These are phyloP conservation scores for Graphium sp. DNA, from an alignment of 2,329 filamentous ascomycete genomes.

Conservation along the genomic window DNA sequence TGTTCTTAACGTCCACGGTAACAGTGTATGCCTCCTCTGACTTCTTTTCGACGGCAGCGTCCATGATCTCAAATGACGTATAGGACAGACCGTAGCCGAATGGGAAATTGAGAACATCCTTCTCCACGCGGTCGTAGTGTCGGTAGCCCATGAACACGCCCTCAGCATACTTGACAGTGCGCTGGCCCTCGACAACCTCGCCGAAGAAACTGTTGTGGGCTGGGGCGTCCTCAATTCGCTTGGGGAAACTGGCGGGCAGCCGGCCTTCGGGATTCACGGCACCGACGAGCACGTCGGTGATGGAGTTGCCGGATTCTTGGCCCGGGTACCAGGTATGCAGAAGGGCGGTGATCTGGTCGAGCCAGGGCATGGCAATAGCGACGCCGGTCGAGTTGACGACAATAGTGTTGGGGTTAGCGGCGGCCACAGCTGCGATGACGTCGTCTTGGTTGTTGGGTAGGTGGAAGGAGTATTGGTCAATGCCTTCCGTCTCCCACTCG, in stretches of 20 bases:
- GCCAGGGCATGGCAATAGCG: conserved; percentile 42
- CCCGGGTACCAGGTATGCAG: conserved; percentile 54
- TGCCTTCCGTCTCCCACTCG: conserved; percentile 30
- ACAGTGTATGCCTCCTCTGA: conserved; percentile 24
- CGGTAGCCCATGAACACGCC: conserved; percentile 54
- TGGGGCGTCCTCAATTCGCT: conserved; percentile 42
- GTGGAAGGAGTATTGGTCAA: conserved; percentile 56
- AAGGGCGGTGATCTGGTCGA: conserved; percentile 36
- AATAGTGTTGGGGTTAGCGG: conserved; percentile 39
- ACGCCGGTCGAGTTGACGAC: conserved; percentile 50
- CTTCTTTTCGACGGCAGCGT: conserved; percentile 18
- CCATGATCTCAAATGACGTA: conserved; percentile 38
- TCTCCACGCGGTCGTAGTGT: conserved; percentile 43
- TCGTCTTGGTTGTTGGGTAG: conserved; percentile 44
- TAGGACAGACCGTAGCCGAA: conserved; percentile 53
- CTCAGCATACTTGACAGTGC: conserved; percentile 49
- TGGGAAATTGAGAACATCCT: conserved; percentile 41
- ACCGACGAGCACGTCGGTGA: conserved; percentile 50
- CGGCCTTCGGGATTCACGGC: conserved; percentile 48
- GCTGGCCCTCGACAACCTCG: conserved; percentile 26
- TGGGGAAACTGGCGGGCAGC: conserved; percentile 46
- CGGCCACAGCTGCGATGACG: conserved; percentile 37
- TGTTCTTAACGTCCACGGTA: conserved; percentile 38
- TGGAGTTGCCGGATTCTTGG: conserved; percentile 51
- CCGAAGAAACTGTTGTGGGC: conserved; percentile 43